Evolutionary conservation across 2,329 filamentous ascomycete genomes (phyloP).

Genomic region (Pseudogymnoascus sp.): DNA sequence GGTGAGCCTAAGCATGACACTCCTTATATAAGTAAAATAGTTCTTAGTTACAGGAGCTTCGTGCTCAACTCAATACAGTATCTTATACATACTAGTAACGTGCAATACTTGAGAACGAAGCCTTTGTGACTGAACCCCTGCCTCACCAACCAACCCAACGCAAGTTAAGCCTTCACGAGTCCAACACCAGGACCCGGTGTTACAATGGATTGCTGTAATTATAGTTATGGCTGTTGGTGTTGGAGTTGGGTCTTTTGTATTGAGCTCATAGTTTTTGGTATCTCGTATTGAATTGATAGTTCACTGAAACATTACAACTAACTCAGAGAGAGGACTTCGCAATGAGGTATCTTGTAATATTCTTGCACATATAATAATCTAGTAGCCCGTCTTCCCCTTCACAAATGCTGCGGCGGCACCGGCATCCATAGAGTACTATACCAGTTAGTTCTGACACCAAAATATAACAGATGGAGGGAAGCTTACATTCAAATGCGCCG

Average conservation of each 20-base stretch:
- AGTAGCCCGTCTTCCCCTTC: not conserved
- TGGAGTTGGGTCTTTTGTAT: not conserved
- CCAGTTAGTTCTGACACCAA: not conserved
- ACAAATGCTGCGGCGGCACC: constrained; percentile 9
- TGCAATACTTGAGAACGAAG: too few relatives aligned
- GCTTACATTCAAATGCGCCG: constrained; percentile 15
- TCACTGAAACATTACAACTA: not conserved
- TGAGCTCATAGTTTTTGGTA: not conserved
- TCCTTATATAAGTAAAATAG: too few relatives aligned
- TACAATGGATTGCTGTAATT: not conserved
- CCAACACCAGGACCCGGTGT: too few relatives aligned
- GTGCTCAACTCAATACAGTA: too few relatives aligned
- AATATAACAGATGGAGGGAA: too few relatives aligned
- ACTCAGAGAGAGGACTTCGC: not conserved
- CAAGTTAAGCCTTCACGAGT: too few relatives aligned
- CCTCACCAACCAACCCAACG: too few relatives aligned
- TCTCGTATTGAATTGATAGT: not conserved
- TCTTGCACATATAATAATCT: not conserved
- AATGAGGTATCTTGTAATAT: not conserved
- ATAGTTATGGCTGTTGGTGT: not conserved
- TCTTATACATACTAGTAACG: too few relatives aligned
- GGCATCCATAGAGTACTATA: constrained; percentile 10
- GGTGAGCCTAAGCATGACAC: too few relatives aligned
- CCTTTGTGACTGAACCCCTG: too few relatives aligned
- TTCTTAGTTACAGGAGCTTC: too few relatives aligned